Evolutionary conservation across 352 stramenopile species (phyloP).

Genomic region (Pythium aquatile): DNA sequence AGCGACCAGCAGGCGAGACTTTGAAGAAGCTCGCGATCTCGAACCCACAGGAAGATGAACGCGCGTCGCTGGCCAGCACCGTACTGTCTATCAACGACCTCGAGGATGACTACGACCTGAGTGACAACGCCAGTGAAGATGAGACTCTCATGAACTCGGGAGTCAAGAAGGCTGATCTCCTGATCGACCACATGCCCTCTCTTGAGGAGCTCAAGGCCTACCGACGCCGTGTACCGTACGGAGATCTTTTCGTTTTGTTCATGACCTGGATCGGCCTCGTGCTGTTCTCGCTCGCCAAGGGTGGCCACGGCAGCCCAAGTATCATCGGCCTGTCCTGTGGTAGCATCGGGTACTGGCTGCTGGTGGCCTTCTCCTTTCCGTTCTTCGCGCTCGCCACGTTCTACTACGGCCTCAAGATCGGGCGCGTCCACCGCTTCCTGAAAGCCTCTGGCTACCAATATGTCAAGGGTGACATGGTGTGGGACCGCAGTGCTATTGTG

Average conservation of each 20-base stretch:
- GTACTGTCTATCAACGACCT: conserved; percentile 28
- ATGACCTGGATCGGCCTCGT: conserved; percentile 79
- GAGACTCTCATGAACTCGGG: conserved; percentile 52
- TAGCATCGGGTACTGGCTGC: conserved; percentile 60
- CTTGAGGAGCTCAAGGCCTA: conserved; percentile 57
- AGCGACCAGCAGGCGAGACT: conserved; percentile 33
- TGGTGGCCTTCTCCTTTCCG: conserved; percentile 59
- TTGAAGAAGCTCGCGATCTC: conserved; percentile 31
- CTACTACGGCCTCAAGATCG: conserved; percentile 78
- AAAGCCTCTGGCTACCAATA: conserved; percentile 89
- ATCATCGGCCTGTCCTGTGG: conserved; percentile 71
- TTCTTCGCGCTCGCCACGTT: conserved; percentile 70
- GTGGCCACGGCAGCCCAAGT: conserved; percentile 71
- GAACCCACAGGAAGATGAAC: conserved; percentile 37
- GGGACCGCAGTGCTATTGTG: conserved; percentile 88
- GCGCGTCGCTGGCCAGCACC: conserved; percentile 25
- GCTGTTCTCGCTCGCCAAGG: conserved; percentile 76
- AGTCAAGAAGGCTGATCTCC: conserved; percentile 38
- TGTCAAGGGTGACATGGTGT: conserved; percentile 95
- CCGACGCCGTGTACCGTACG: conserved; percentile 50
- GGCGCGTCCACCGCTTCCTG: conserved; percentile 53
- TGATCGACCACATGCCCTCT: conserved; percentile 24
- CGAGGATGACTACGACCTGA: conserved; percentile 27
- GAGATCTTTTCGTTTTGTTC: conserved; percentile 65
- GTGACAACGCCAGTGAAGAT: conserved; percentile 47